These are phyloP conservation scores for Yamadazyma philogaea DNA, from an alignment of 805 yeast genomes.

Conservation along the genomic window DNA sequence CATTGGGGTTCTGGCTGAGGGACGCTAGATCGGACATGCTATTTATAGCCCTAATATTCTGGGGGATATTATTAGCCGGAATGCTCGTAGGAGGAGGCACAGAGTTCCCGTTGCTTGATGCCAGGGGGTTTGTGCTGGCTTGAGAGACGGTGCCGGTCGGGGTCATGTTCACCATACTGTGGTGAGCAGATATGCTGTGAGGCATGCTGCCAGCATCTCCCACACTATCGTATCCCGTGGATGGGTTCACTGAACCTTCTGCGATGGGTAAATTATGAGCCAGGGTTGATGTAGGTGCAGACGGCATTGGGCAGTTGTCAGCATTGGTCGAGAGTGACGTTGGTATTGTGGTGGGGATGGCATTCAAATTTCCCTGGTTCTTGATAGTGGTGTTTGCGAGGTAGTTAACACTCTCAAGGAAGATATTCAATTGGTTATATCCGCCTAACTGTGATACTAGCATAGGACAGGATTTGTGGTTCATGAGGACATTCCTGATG, in stretches of 20 bases:
- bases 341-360: constrained; percentile 40
- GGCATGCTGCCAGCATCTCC: constrained; percentile 11
- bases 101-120: neutral
- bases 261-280: constrained; percentile 5
- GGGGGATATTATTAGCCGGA: neutral
- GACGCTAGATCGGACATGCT: constrained; percentile 28
- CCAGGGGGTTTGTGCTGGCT: constrained; percentile 6
- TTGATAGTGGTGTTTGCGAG: constrained; percentile 26
- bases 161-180: constrained; percentile 24
- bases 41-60: constrained; percentile 23
- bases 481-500: constrained; percentile 44
- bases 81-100: neutral
- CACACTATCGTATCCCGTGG: constrained; percentile 13
- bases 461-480: constrained; percentile 50
- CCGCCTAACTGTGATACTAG: constrained; percentile 47
- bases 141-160: constrained; percentile 17
- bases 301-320: constrained; percentile 8
- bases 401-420: constrained; percentile 34
- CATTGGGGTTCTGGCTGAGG: constrained; percentile 7
- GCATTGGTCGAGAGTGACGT: constrained; percentile 27
- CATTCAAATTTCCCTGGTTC: constrained; percentile 20
- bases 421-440: constrained; percentile 40
- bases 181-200: constrained; percentile 19
- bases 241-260: constrained; percentile 1
- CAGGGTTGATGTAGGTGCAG: constrained; percentile 3